Percentiles rank a stretch among this genome's conserved stretches.
Conservation (phyloP, 768 basidiomycete genomes). For the Xerocomus brunneocitrinus region DNA sequence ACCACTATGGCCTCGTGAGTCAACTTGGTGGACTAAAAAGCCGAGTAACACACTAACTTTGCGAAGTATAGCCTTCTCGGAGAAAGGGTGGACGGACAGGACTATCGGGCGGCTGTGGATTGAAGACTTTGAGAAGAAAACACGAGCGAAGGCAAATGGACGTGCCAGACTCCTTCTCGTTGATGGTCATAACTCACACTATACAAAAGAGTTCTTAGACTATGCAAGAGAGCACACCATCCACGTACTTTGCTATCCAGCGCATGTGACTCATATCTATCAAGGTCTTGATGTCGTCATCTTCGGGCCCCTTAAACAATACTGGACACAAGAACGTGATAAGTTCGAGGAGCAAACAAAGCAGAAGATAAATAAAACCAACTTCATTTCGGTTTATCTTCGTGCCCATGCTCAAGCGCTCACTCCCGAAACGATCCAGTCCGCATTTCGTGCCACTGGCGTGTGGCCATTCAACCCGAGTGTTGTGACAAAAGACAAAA, state of each 20-base stretch:
- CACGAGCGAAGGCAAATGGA: conserved; percentile 31
- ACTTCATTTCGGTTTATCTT: background rate
- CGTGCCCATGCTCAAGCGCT: too few species aligned
- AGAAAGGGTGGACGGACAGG: conserved; percentile 30
- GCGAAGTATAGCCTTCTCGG: too few species aligned
- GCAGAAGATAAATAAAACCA: too few species aligned
- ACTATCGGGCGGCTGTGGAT: conserved; percentile 26
- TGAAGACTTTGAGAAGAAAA: conserved; percentile 30
- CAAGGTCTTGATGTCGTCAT: background rate
- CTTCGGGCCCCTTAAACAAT: background rate
- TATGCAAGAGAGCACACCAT: conserved; percentile 36
- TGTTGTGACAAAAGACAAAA: conserved; percentile 15
- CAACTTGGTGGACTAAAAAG: too few species aligned
- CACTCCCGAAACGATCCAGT: too few species aligned
- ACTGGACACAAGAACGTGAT: background rate
- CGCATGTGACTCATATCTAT: background rate
- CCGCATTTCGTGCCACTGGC: too few species aligned
- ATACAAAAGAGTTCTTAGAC: conserved; percentile 34
- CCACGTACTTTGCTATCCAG: background rate
- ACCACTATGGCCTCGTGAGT: too few species aligned
- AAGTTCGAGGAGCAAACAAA: too few species aligned
- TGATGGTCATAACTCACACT: conserved; percentile 46
- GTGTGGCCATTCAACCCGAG: conserved; percentile 23
- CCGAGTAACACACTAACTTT: too few species aligned
- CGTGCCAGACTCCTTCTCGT: conserved; percentile 34